Conservation (phyloP, 2,329 filamentous ascomycete species). For the Hypomyces rosellus region DNA sequence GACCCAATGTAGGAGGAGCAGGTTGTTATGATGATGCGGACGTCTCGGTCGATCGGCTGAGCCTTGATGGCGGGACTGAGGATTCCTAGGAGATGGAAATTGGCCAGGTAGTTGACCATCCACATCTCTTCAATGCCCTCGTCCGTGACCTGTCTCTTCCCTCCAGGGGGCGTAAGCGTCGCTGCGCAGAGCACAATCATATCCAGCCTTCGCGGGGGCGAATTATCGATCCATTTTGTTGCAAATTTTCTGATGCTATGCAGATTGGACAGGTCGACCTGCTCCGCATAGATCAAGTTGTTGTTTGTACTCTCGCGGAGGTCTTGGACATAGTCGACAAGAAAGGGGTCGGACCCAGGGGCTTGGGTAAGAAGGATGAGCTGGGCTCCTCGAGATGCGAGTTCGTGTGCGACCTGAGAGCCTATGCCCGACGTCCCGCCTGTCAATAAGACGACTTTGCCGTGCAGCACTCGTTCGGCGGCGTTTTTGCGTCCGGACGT, state of each 20-base stretch:
- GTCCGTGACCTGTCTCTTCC: slow-evolving; percentile 52
- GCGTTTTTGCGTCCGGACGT: slow-evolving; percentile 68
- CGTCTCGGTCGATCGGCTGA: slow-evolving; percentile 89
- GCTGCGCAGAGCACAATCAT: slow-evolving; percentile 86
- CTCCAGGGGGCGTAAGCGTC: slow-evolving; percentile 64
- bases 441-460: slow-evolving; percentile 88
- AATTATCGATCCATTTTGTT: slow-evolving; percentile 96
- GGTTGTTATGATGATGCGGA: slow-evolving; percentile 78
- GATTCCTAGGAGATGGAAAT: slow-evolving; percentile 90
- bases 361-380: slow-evolving; percentile 83
- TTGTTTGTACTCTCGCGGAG: slow-evolving; percentile 71
- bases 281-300: slow-evolving; percentile 87
- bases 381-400: slow-evolving; percentile 81
- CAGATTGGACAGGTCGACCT: slow-evolving; percentile 83
- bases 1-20: slow-evolving; percentile 85
- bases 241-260: slow-evolving; percentile 89
- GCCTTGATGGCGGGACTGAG: slow-evolving; percentile 83
- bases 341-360: slow-evolving; percentile 74
- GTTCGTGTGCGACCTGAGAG: slow-evolving; percentile 63
- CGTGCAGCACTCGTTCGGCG: slow-evolving; percentile 80
- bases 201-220: slow-evolving; percentile 80
- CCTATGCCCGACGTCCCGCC: slow-evolving; percentile 93
- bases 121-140: slow-evolving; percentile 86
- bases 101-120: slow-evolving; percentile 92
- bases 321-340: slow-evolving; percentile 89